These are phyloP conservation scores for Linum tenue DNA, from an alignment of 345 rosid species.

Conservation along the genomic window DNA sequence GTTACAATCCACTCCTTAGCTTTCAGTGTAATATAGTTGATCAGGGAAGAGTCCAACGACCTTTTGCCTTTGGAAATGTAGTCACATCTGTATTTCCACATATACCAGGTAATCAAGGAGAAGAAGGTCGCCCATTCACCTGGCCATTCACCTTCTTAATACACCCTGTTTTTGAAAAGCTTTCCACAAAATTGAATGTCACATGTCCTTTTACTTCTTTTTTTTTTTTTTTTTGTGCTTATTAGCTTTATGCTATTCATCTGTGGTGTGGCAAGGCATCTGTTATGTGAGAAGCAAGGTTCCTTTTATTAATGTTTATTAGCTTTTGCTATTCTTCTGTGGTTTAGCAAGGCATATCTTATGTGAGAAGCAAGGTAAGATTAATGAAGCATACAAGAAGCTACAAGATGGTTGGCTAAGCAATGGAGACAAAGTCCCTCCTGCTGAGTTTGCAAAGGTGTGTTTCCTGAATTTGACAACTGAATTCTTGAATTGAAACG, in stretches of 20 bases:
- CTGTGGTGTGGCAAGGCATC: background rate
- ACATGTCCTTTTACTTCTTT: background rate
- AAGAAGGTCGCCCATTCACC: no score
- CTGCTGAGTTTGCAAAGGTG: constrained; percentile 97
- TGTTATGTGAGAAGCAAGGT: background rate
- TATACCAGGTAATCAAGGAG: no score
- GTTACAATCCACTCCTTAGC: no score
- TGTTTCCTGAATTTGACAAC: background rate
- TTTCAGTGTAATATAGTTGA: no score
- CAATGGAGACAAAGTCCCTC: constrained; percentile 93
- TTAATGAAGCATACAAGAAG: constrained; percentile 93
- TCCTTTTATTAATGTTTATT: background rate
- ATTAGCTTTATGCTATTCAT: no score
- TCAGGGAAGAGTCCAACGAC: no score
- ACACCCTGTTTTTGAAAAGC: no score
- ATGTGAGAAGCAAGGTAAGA: constrained; percentile 95
- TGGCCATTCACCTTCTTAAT: no score
- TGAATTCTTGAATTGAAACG: background rate
- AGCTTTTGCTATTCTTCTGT: background rate
- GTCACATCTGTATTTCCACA: no score
- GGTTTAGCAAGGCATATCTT: constrained; percentile 73
- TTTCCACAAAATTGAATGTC: no score
- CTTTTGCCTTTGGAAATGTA: no score
- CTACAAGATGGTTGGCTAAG: constrained; percentile 87
- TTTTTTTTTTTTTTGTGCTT: background rate